These are phyloP conservation scores for Alloteropsis angusta DNA, from an alignment of 202 grass and related monocot genomes.

Conservation along the genomic window DNA sequence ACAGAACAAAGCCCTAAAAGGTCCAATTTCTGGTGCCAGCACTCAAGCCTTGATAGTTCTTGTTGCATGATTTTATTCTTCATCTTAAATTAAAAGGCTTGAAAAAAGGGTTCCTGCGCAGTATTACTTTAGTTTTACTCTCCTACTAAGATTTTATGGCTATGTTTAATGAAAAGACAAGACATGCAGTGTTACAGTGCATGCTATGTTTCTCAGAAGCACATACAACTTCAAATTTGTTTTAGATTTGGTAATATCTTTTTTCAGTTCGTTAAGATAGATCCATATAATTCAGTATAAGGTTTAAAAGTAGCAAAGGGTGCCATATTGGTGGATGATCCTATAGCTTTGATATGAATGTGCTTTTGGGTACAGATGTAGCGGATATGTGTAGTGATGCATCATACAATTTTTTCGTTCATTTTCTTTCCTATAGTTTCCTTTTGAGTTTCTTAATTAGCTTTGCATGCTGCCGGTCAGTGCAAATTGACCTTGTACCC, in stretches of 20 bases:
- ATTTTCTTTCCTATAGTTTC: neutral
- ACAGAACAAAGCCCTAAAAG: constrained; percentile 98
- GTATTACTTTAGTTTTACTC: neutral
- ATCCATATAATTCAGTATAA: neutral
- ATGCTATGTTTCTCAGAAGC: neutral
- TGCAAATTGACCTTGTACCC: neutral
- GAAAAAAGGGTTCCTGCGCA: neutral
- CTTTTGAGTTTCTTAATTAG: neutral
- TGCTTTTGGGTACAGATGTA: neutral
- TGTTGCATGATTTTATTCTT: constrained; percentile 8
- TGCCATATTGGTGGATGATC: neutral
- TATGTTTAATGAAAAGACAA: neutral
- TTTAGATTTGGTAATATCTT: neutral
- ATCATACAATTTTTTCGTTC: neutral
- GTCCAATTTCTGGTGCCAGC: constrained; percentile 26
- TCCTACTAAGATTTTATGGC: neutral
- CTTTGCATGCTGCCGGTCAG: neutral
- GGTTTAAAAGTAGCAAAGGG: neutral
- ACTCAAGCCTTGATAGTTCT: neutral
- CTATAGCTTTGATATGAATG: neutral
- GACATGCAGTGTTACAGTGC: neutral
- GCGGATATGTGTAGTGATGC: neutral
- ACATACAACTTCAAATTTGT: neutral
- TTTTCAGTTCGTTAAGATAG: neutral
- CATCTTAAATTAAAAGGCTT: neutral